These are phyloP conservation scores for Boletellus sp. DNA, from an alignment of 768 basidiomycete species.

Conservation along the genomic window DNA sequence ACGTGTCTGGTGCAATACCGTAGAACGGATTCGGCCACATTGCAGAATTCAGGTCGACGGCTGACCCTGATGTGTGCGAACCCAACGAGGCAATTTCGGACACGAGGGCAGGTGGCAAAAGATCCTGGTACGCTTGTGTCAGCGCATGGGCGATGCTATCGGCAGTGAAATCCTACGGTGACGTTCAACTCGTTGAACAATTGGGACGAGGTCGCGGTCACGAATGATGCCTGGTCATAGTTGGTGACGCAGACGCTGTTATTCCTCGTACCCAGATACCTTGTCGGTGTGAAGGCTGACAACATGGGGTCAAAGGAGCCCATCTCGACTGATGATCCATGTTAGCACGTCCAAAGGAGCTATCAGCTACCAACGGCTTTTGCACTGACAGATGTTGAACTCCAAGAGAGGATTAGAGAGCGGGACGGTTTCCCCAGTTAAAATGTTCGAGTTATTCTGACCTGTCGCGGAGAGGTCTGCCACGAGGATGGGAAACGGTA, in stretches of 20 bases:
- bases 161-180: constrained; percentile 17
- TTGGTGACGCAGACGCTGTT: constrained; percentile 31
- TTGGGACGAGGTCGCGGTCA: constrained; percentile 40
- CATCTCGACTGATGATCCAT: constrained; percentile 30
- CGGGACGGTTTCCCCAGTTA: constrained; percentile 25
- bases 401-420: constrained; percentile 33
- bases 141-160: neutral
- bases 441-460: constrained; percentile 23
- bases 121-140: constrained; percentile 6
- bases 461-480: constrained; percentile 22
- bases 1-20: constrained; percentile 33
- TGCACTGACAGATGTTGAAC: constrained; percentile 33
- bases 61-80: constrained; percentile 23
- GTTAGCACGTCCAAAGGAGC: constrained; percentile 1
- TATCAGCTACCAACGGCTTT: neutral
- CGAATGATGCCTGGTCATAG: constrained; percentile 34
- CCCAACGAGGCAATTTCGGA: constrained; percentile 15
- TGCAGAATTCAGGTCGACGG: constrained; percentile 29
- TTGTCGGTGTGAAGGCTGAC: constrained; percentile 43
- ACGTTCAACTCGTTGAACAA: constrained; percentile 32
- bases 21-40: constrained; percentile 38
- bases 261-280: constrained; percentile 42
- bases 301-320: constrained; percentile 42
- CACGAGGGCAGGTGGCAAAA: constrained; percentile 9
- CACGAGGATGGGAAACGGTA: constrained; percentile 41